A percentile compares a stretch with the other conserved stretches of the same genome.
These are phyloP conservation scores for Metschnikowia lochheadii DNA, from an alignment of 805 yeast genomes.

Conservation along the genomic window DNA sequence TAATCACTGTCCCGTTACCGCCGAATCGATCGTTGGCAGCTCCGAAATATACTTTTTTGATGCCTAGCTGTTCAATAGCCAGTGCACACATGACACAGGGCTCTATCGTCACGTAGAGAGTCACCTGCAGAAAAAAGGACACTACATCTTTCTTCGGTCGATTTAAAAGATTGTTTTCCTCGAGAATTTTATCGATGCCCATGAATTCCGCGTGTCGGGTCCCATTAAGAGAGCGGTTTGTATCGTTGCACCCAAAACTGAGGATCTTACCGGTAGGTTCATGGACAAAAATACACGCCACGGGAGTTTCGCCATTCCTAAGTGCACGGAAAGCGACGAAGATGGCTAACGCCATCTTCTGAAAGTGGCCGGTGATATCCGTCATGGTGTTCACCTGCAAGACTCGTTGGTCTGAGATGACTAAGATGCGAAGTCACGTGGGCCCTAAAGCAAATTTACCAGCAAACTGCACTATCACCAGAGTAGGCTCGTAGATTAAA, in stretches of 20 bases:
- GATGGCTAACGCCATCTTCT: conserved; percentile 50
- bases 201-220: conserved; percentile 90
- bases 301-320: conserved; percentile 71
- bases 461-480: no score
- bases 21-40: conserved; percentile 96
- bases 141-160: conserved; percentile 16
- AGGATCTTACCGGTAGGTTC: conserved; percentile 44
- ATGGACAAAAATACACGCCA: conserved; percentile 62
- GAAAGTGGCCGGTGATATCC: conserved; percentile 19
- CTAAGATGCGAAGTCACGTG: conserved; percentile 6
- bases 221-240: conserved; percentile 81
- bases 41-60: conserved; percentile 76
- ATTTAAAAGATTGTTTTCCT: conserved; percentile 7
- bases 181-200: conserved; percentile 52
- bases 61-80: conserved; percentile 75
- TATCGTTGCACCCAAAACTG: conserved; percentile 79
- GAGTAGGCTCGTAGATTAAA: background rate
- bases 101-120: conserved; percentile 90
- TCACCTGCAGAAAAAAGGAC: conserved; percentile 49
- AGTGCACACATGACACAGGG: conserved; percentile 99
- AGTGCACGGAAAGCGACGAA: conserved; percentile 63
- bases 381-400: conserved; percentile 1
- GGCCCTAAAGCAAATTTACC: no score
- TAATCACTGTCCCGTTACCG: conserved; percentile 86
- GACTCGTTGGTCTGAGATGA: background rate